A percentile compares a stretch with the other conserved stretches of the same genome.
Evolutionary conservation across 805 yeast species (phyloP).

Genomic region (Candida mattraensis): DNA sequence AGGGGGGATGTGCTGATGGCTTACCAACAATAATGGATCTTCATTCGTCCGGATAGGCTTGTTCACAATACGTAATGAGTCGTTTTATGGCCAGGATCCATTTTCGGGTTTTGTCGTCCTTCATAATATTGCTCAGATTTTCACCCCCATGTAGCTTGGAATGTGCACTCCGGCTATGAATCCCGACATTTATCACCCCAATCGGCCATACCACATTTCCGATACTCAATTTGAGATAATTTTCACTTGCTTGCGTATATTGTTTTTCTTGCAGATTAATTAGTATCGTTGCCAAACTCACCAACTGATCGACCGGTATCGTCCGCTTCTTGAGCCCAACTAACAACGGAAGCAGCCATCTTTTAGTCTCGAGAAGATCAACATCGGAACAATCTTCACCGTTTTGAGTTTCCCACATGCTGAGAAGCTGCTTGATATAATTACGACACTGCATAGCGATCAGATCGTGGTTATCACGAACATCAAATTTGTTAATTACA

Average conservation of each 20-base stretch:
- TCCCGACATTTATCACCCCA: slow-evolving; percentile 77
- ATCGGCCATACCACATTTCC: slow-evolving; percentile 95
- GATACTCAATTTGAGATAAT: slow-evolving; percentile 72
- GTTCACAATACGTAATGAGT: slow-evolving; percentile 56
- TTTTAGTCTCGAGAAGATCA: slow-evolving; percentile 45
- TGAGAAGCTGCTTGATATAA: slow-evolving; percentile 44
- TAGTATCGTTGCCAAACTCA: slow-evolving; percentile 59
- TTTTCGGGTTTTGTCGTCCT: slow-evolving; percentile 67
- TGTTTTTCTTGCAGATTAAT: slow-evolving; percentile 57
- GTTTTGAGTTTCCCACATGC: slow-evolving; percentile 35
- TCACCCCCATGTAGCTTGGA: slow-evolving; percentile 45
- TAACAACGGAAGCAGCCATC: slow-evolving; percentile 50
- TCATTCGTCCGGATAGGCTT: background rate
- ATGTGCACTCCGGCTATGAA: slow-evolving; percentile 71
- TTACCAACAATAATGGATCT: background rate
- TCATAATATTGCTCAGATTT: slow-evolving; percentile 70
- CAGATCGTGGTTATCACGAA: slow-evolving; percentile 32
- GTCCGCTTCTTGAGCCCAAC: slow-evolving; percentile 49
- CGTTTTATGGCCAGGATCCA: slow-evolving; percentile 81
- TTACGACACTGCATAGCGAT: slow-evolving; percentile 44
- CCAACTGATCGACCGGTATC: slow-evolving; percentile 42
- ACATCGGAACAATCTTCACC: slow-evolving; percentile 20
- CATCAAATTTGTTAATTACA: slow-evolving; percentile 32
- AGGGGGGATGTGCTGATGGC: background rate
- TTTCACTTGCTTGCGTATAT: slow-evolving; percentile 56